A percentile compares a stretch with the other conserved stretches of the same genome.
Conservation (phyloP, 78 protist genomes). For the Pelomyxa schiedti region DNA sequence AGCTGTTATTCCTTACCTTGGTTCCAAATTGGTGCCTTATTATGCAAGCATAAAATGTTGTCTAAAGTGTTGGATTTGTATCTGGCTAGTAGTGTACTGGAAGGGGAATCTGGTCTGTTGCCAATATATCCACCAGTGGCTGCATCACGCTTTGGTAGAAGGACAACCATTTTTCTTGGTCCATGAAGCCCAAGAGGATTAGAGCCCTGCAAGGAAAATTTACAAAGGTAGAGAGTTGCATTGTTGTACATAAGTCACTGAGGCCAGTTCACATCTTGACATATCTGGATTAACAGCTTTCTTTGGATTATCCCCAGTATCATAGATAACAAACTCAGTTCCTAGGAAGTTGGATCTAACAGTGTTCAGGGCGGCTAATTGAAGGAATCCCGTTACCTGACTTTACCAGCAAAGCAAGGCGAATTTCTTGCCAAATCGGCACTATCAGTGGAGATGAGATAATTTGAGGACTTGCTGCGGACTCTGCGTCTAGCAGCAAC, state of each 20-base stretch:
- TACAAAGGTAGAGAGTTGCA: background rate
- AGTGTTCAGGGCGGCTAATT: background rate
- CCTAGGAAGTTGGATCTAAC: conserved; percentile 3
- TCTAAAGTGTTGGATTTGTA: background rate
- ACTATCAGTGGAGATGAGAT: conserved; percentile 1
- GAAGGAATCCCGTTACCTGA: background rate
- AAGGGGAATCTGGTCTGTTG: background rate
- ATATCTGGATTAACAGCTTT: background rate
- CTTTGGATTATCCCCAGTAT: background rate
- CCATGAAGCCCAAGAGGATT: conserved; percentile 43
- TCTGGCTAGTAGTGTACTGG: background rate
- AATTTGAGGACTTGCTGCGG: conserved; percentile 18
- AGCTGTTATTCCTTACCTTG: conserved; percentile 4
- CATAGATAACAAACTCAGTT: conserved; percentile 11
- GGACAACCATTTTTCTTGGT: conserved; percentile 43
- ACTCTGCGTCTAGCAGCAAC: conserved; percentile 41
- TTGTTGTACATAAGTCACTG: background rate
- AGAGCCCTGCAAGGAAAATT: conserved; percentile 4
- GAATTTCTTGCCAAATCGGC: background rate
- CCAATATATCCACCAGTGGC: background rate
- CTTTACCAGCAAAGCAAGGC: background rate
- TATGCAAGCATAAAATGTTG: conserved; percentile 1
- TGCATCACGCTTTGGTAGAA: conserved; percentile 7
- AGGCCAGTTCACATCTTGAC: conserved; percentile 16
- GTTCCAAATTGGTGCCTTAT: conserved; percentile 51